A percentile compares a stretch with the other conserved stretches of the same genome.
Conservation (phyloP, 2,329 filamentous ascomycete species). For the Xylariales sp. region DNA sequence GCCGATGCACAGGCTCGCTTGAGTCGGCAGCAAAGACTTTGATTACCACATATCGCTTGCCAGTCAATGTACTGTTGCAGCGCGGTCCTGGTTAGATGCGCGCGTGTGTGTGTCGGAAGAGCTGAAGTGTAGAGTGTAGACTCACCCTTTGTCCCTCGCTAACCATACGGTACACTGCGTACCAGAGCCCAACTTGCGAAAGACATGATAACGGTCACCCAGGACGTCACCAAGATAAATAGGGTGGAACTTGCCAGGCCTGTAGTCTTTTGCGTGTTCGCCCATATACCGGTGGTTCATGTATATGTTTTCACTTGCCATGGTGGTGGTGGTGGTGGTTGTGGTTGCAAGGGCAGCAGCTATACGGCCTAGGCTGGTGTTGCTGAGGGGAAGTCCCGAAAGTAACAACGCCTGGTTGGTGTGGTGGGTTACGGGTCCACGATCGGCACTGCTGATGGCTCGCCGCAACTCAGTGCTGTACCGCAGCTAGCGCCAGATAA, state of each 20-base stretch:
- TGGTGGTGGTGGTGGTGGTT: too few relatives aligned
- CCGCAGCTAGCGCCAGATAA: too few relatives aligned
- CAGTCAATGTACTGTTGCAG: neutral
- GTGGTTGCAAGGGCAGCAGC: too few relatives aligned
- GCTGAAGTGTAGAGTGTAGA: neutral
- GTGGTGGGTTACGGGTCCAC: too few relatives aligned
- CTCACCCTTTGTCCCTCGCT: constrained; percentile 1
- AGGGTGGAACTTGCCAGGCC: neutral
- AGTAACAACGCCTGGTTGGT: too few relatives aligned
- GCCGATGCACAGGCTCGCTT: neutral
- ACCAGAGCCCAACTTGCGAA: neutral
- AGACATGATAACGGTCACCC: neutral
- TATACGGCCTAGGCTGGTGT: too few relatives aligned
- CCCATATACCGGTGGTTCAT: neutral
- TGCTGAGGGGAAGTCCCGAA: too few relatives aligned
- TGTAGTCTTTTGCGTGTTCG: neutral
- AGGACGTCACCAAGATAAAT: constrained; percentile 2
- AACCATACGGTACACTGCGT: constrained; percentile 1
- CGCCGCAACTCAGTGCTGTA: too few relatives aligned
- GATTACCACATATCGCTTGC: neutral
- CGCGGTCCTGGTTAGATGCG: neutral
- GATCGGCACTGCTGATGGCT: too few relatives aligned
- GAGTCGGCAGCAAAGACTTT: neutral
- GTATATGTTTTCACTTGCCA: neutral
- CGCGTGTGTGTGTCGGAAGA: too few relatives aligned